Evolutionary conservation across 208 protist species (phyloP), one percentile per base, ranked within the genome.

Genomic region (Angomonas desouzai): DNA sequence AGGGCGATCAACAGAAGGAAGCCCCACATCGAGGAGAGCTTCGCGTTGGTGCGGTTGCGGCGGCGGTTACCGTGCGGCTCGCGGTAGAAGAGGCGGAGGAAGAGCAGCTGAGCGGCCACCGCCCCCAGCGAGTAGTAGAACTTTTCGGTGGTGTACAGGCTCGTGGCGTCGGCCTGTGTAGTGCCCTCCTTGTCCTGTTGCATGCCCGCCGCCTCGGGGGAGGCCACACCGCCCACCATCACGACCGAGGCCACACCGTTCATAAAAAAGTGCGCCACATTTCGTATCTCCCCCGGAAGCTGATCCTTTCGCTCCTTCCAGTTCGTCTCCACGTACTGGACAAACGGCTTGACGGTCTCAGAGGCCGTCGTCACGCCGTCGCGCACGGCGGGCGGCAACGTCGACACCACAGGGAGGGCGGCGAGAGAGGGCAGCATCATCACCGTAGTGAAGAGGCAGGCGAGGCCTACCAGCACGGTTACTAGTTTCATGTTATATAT

Each of bases 61-160:
- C 59, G 70, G 32, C 59, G 70, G 72, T 78, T 82, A 68, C 68
- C 48, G 63, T 69, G 74, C 18, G 64, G 75, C 67, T 81, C 68
- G 55, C 66, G 60, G 71, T 85, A 81, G 63, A 92, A 66, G 2
- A 85, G 25, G 9, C 65, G 63, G 6, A 92, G 47, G n/a, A 92
- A 68, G 34, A 53, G 22, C 51, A 88, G 38, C 70, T 88, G 69
- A 13, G 66, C 70, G 27, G 55, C 13, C 29, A 82, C 74, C 30
- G 71, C 75, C 22, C 85, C 80, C 18, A 78, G 45, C 7, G 77
- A 71, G 61, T 81, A 83, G 34, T 79, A 59, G n/a, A 87, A 77
- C 73, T 92, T 89, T 3, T 62, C 58, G 2, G 77, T 79, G 0
- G 81, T 80, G 68, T 85, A 59, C 32, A 65, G 55, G 25, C 55